A percentile compares a stretch with the other conserved stretches of the same genome.
phyloP scores from a whole-genome alignment of 441 rosid genomes.

The Macaranga tanarius region DNA sequence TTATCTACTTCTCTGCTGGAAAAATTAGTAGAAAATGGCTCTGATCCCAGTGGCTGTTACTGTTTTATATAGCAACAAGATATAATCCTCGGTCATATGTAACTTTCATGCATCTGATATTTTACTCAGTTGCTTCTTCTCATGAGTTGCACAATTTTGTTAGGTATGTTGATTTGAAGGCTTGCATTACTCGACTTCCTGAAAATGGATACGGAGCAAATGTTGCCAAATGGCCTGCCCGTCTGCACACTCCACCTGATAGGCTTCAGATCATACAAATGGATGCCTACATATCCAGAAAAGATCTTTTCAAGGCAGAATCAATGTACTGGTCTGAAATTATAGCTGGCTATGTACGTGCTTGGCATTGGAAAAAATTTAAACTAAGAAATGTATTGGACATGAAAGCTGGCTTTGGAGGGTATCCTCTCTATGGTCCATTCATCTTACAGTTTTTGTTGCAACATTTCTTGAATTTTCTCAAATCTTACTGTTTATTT shows the following conservation, averaged over 20 bases:
- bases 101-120: constrained; percentile 7
- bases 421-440: constrained; percentile 42
- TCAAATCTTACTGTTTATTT: constrained; percentile 18
- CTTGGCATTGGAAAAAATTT: constrained; percentile 73
- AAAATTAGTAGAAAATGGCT: not conserved
- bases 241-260: constrained; percentile 82
- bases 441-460: constrained; percentile 13
- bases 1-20: not conserved
- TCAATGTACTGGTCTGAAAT: constrained; percentile 83
- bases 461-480: not conserved
- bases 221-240: constrained; percentile 75
- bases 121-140: constrained; percentile 14
- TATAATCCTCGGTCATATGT: not conserved
- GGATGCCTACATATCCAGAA: constrained; percentile 87
- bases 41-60: not conserved
- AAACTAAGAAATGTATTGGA: constrained; percentile 91
- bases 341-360: constrained; percentile 66
- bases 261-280: constrained; percentile 84
- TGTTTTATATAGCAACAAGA: not conserved
- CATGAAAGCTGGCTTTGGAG: constrained; percentile 98
- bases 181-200: constrained; percentile 81
- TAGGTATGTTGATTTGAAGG: constrained; percentile 88
- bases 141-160: constrained; percentile 20
- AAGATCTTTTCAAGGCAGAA: constrained; percentile 90
- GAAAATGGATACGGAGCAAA: constrained; percentile 85